phyloP scores from a whole-genome alignment of 148 eudicot genomes.

The Persicaria tinctoria region DNA sequence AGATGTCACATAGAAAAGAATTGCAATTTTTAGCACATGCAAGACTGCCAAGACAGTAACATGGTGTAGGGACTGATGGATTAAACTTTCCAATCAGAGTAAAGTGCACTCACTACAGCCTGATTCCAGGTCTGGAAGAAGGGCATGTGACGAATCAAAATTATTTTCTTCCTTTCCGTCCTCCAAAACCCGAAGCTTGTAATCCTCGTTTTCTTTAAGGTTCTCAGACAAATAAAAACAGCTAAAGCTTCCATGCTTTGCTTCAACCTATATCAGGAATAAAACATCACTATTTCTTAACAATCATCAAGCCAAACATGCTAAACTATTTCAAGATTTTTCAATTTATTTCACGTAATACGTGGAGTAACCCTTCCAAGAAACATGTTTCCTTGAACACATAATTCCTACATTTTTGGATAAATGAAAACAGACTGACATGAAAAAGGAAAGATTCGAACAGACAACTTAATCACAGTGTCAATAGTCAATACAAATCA shows the following conservation, averaged over 20 bases:
- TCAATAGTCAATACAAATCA: conserved; percentile 6
- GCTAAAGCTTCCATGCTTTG: conserved; percentile 45
- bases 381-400: neutral
- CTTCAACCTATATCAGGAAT: conserved; percentile 53
- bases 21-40: neutral
- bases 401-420: conserved; percentile 5
- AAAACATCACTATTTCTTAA: neutral
- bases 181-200: conserved; percentile 40
- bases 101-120: conserved; percentile 44
- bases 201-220: conserved; percentile 62
- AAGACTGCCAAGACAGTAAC: neutral
- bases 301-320: neutral
- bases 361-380: neutral
- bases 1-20: conserved; percentile 1
- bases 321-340: neutral
- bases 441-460: neutral
- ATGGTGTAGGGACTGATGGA: neutral
- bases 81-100: neutral
- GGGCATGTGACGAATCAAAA: conserved; percentile 43
- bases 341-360: neutral
- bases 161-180: conserved; percentile 32
- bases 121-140: conserved; percentile 44
- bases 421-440: neutral
- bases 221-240: conserved; percentile 81
- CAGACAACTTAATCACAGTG: neutral